Evolutionary conservation across 208 protist genomes (phyloP).

Genomic region (Crithidia sp.): DNA sequence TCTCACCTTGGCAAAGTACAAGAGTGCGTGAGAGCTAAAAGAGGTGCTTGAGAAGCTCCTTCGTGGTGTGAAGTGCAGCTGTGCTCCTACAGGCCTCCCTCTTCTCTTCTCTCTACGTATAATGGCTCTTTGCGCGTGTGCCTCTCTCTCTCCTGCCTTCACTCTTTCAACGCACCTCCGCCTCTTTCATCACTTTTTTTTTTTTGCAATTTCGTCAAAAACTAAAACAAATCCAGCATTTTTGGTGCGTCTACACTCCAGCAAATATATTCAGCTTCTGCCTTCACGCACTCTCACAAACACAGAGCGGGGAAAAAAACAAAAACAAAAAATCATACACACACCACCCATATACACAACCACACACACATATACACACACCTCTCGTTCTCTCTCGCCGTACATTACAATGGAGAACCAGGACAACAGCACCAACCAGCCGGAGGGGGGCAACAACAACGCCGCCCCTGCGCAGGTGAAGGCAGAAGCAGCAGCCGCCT

Average conservation of each 20-base stretch:
- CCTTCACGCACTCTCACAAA: not conserved
- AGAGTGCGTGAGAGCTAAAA: too few species aligned
- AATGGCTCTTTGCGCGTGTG: not conserved
- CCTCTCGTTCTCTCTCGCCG: too few species aligned
- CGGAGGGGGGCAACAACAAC: constrained; percentile 44
- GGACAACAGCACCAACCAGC: constrained; percentile 22
- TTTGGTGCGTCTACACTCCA: too few species aligned
- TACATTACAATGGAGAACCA: constrained; percentile 27
- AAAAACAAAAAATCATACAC: not conserved
- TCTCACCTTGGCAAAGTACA: too few species aligned
- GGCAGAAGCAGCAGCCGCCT: constrained; percentile 47
- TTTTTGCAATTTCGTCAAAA: not conserved
- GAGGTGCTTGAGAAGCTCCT: too few species aligned
- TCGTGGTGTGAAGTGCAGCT: too few species aligned
- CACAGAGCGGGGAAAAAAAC: too few species aligned
- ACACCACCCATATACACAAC: not conserved
- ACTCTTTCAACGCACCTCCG: not conserved
- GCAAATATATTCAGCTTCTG: not conserved
- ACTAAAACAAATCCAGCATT: too few species aligned
- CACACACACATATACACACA: not conserved
- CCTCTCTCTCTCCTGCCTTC: not conserved
- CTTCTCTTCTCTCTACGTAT: not conserved
- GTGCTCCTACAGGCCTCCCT: too few species aligned
- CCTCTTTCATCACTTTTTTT: constrained; percentile 19
- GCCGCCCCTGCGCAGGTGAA: constrained; percentile 51